phyloP scores from a whole-genome alignment of 495 filamentous ascomycete species.

The Penicillium maclennaniae region DNA sequence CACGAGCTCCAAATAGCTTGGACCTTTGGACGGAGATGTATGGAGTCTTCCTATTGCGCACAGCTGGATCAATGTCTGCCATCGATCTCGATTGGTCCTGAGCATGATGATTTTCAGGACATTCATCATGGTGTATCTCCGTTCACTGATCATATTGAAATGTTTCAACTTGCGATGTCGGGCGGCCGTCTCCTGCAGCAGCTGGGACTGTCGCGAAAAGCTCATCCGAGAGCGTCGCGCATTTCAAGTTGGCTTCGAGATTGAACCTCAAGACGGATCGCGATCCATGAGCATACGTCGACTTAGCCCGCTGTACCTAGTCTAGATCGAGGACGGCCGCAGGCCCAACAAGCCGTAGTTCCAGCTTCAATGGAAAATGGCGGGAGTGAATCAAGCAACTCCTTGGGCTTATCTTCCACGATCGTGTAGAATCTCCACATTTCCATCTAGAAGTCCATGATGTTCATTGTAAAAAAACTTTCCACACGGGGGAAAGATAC shows the following conservation, averaged over 20 bases:
- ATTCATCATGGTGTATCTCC: not conserved
- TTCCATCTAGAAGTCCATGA: conserved; percentile 63
- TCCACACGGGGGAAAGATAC: conserved; percentile 61
- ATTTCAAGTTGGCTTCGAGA: conserved; percentile 44
- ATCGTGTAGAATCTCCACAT: conserved; percentile 54
- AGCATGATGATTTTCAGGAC: not conserved
- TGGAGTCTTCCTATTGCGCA: conserved; percentile 30
- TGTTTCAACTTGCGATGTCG: not conserved
- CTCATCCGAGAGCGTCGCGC: conserved; percentile 44
- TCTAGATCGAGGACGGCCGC: conserved; percentile 55
- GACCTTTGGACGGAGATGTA: conserved; percentile 16
- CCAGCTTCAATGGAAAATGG: conserved; percentile 50
- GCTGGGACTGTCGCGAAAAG: conserved; percentile 29
- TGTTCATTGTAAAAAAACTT: conserved; percentile 60
- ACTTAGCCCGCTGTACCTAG: conserved; percentile 65
- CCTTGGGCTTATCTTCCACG: conserved; percentile 38
- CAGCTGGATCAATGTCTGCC: conserved; percentile 35
- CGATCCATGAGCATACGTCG: conserved; percentile 62
- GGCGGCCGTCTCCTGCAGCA: not conserved
- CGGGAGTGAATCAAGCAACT: conserved; percentile 35
- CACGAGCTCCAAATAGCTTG: not conserved
- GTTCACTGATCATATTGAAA: not conserved
- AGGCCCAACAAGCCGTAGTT: conserved; percentile 59
- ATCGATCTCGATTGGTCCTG: conserved; percentile 22
- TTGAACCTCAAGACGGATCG: conserved; percentile 65